A percentile compares a stretch with the other conserved stretches of the same genome.
These are phyloP conservation scores for Pseudohalonectria lignicola DNA, from an alignment of 2,329 filamentous ascomycete genomes.

Conservation along the genomic window DNA sequence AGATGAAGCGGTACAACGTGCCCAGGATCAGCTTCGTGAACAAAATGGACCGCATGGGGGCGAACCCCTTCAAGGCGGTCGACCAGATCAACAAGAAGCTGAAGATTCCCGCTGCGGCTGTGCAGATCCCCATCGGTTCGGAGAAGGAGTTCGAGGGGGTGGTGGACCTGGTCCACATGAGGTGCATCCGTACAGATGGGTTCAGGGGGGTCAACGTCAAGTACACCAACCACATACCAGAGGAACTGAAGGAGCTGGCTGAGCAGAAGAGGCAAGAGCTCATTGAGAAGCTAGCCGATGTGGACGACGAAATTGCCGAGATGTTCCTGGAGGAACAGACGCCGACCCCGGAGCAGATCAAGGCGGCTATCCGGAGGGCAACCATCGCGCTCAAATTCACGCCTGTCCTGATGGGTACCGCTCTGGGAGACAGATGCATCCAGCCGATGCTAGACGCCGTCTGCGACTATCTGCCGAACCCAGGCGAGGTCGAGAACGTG, in stretches of 20 bases:
- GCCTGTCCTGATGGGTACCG: slow-evolving; percentile 93
- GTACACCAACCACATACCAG: slow-evolving; percentile 70
- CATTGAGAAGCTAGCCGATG: slow-evolving; percentile 91
- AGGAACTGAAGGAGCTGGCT: slow-evolving; percentile 63
- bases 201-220: slow-evolving; percentile 66
- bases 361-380: slow-evolving; percentile 79
- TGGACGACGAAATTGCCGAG: slow-evolving; percentile 96
- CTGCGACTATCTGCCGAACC: slow-evolving; percentile 91
- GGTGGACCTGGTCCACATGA: slow-evolving; percentile 86
- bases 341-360: slow-evolving; percentile 74
- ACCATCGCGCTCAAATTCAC: slow-evolving; percentile 88
- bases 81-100: slow-evolving; percentile 97
- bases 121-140: slow-evolving; percentile 87
- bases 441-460: slow-evolving; percentile 95
- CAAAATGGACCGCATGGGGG: slow-evolving; percentile 99
- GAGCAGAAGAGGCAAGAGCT: slow-evolving; percentile 75
- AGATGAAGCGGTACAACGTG: slow-evolving; percentile 98
- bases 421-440: slow-evolving; percentile 85
- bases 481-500: slow-evolving; percentile 76
- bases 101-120: slow-evolving; percentile 80
- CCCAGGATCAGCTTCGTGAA: slow-evolving; percentile 95
- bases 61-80: slow-evolving; percentile 94
- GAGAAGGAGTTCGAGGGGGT: slow-evolving; percentile 91
- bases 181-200: slow-evolving; percentile 86
- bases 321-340: slow-evolving; percentile 80